phyloP scores from a whole-genome alignment of 345 rosid genomes.

The Hibiscus trionum region DNA sequence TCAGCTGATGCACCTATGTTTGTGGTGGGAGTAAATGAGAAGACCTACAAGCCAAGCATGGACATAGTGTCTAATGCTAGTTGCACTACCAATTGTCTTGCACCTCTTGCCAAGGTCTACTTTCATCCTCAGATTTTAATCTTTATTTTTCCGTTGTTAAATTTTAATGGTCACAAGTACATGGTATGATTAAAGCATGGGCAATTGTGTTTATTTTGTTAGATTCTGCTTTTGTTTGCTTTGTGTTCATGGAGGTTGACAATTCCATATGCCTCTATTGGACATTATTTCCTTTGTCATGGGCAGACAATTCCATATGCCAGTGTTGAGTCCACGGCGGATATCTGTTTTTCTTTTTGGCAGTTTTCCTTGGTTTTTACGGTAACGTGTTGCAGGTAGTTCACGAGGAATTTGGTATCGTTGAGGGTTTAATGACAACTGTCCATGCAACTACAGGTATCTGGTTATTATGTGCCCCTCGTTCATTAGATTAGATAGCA shows the following conservation, averaged over 20 bases:
- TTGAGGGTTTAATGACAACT: constrained; percentile 98
- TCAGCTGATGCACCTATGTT: constrained; percentile 99
- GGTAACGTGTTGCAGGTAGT: constrained; percentile 54
- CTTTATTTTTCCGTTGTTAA: neutral
- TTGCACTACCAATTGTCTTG: constrained; percentile 99
- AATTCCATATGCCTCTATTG: too few relatives aligned
- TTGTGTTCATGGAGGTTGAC: neutral
- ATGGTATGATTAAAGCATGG: neutral
- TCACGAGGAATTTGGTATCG: constrained; percentile 90
- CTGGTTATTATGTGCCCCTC: constrained; percentile 9
- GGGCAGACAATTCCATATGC: neutral
- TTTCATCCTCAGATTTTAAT: constrained; percentile 9
- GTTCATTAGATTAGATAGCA: neutral
- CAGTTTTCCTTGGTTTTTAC: neutral
- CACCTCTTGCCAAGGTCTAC: constrained; percentile 97
- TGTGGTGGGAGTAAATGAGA: constrained; percentile 95
- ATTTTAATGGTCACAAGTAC: neutral
- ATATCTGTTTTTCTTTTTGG: neutral
- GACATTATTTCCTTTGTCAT: too few relatives aligned
- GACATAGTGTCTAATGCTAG: constrained; percentile 97
- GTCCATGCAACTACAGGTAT: constrained; percentile 98
- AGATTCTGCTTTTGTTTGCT: neutral
- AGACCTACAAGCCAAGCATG: constrained; percentile 74
- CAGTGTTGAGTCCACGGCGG: neutral
- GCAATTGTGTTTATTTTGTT: neutral